Evolutionary conservation across 2,329 filamentous ascomycete genomes (phyloP), one percentile per base, ranked within the genome.

Genomic region (Pseudofabraea citricarpa): DNA sequence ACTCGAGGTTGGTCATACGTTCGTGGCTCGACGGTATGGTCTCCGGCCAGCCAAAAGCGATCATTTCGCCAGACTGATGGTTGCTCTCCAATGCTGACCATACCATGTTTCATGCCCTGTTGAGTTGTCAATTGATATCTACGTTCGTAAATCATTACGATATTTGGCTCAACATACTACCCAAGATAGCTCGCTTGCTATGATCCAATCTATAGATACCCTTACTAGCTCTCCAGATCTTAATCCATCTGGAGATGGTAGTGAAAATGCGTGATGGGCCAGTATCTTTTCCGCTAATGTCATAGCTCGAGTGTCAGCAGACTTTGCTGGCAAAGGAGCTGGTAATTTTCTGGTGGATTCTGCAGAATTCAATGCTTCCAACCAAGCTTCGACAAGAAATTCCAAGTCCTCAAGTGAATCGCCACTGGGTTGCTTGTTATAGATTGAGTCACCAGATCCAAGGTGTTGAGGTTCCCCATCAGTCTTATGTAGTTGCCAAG

Each of bases 51-150:
- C 72, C 71, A 74, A 49, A 75, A 66, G 0, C 71, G 57, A 47
- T 74, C 70, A 41, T 73, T 75, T 7, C 72, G 67, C 45, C 64
- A 72, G n/a, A 71, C 68, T 3, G 64, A 62, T 1, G 68, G 67
- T 10, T 55, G 49, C 3, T 67, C 66, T 6, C 74, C 51, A 3
- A 54, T 41, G 4, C 68, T 56, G 48, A 70, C 69, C 4, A 63
- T 67, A 29, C 54, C 21, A 37, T 37, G 54, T 23, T 64, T 59
- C 69, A 73, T 73, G 31, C 63, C 61, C 60, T 40, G 20, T 37
- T n/a, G 15, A 37, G 12, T 37, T 37, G 35, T 37, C 35, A 37
- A 13, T 37, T 37, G 8, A 37, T 21, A 37, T 21, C 16, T 22
- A 9, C 15, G 21, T n/a, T 15, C 23, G 35, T 4, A n/a, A n/a